Percentiles rank a stretch among this genome's conserved stretches.
phyloP scores from a whole-genome alignment of 1,139 yeast genomes.

The Scheffersomyces insectosa region DNA sequence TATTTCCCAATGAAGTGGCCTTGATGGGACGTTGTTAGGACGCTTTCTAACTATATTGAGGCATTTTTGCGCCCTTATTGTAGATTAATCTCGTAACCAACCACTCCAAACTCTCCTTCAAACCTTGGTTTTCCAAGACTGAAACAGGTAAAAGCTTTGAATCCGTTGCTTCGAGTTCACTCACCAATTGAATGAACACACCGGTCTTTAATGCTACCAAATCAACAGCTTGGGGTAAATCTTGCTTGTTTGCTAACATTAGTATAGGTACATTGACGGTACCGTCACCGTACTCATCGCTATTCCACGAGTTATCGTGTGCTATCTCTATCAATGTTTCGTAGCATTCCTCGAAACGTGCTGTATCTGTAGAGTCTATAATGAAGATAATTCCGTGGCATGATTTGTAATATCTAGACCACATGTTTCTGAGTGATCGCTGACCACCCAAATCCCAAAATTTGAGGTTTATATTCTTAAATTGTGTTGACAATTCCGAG shows the following conservation, averaged over 20 bases:
- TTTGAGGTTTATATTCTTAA: conserved; percentile 61
- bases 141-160: conserved; percentile 86
- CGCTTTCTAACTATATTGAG: conserved; percentile 41
- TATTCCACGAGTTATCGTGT: conserved; percentile 42
- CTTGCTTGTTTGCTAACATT: conserved; percentile 96
- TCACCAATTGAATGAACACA: conserved; percentile 77
- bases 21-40: no score
- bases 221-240: conserved; percentile 70
- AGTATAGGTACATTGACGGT: conserved; percentile 75
- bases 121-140: conserved; percentile 85
- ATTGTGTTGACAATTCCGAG: conserved; percentile 28
- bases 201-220: conserved; percentile 79
- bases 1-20: no score
- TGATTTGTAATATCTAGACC: conserved; percentile 82
- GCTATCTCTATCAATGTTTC: conserved; percentile 53
- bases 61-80: conserved; percentile 75
- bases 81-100: conserved; percentile 71
- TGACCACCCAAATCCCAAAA: conserved; percentile 99
- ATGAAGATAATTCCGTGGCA: conserved; percentile 93
- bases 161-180: conserved; percentile 84
- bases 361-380: conserved; percentile 86
- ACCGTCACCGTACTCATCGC: conserved; percentile 4
- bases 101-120: conserved; percentile 89
- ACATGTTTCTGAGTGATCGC: conserved; percentile 72
- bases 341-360: conserved; percentile 80